Evolutionary conservation across 148 eudicot species (phyloP).

Genomic region (Polygonum maritimum): DNA sequence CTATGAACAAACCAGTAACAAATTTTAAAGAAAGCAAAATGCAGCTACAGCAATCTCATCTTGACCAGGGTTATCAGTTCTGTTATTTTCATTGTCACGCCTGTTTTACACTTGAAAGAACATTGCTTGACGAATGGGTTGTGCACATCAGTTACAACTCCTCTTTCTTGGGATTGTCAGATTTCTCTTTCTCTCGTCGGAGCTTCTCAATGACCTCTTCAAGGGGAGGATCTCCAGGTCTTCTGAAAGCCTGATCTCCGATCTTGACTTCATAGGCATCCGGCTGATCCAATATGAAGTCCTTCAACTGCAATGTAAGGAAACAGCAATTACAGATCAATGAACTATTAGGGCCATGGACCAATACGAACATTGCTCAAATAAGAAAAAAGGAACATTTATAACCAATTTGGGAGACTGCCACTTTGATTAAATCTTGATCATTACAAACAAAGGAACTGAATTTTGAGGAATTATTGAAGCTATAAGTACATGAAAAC

Average conservation of each 20-base stretch:
- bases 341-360: not conserved
- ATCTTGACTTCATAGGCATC: constrained; percentile 93
- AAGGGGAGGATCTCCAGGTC: constrained; percentile 88
- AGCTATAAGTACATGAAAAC: not conserved
- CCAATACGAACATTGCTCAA: not conserved
- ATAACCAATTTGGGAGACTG: no score
- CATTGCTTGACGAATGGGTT: not conserved
- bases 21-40: not conserved
- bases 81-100: not conserved
- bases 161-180: constrained; percentile 23
- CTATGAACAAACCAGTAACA: not conserved
- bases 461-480: not conserved
- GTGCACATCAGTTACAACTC: constrained; percentile 28
- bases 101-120: not conserved
- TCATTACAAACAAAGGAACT: not conserved
- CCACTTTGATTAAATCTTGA: not conserved
- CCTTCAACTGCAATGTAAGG: constrained; percentile 46
- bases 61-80: not conserved
- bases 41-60: not conserved
- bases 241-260: constrained; percentile 59
- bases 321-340: not conserved
- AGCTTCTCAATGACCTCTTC: constrained; percentile 61
- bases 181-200: constrained; percentile 20
- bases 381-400: not conserved
- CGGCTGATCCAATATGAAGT: constrained; percentile 58